Base-by-base conservation (phyloP, 768 basidiomycete genomes). In the Suillus alpinus region DNA sequence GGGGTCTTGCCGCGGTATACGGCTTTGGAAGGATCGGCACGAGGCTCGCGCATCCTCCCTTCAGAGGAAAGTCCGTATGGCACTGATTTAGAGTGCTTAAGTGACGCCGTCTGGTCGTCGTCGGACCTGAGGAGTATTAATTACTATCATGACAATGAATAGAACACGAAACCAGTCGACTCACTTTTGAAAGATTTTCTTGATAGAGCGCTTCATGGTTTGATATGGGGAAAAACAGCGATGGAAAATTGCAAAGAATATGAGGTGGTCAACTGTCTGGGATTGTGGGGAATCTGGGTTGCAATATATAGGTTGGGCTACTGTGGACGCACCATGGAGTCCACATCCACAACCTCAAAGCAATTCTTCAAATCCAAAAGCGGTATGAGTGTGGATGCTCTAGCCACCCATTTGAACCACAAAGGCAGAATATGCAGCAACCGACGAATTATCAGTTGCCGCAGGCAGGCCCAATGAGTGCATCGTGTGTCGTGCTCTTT, bases 71-170 rank as follows among this genome's bases (percentile, higher is more conserved):
- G 16, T 23, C 12, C 32, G 20, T 61, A 44, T 12, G 64, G 64
- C 64, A 65, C 61, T 29, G 64, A 65, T 13, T 50, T 57, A 2
- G 59, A 50, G 46, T 65, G 64, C 52, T 64, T 65, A 40, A 65
- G 59, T 7, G 39, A 41, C 4, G 14, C n/a, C 12, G 16, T 13
- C 20, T 49, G 23, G 7, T 61, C 63, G 3, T 49, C 14, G 0
- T 31, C 14, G 37, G 64, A 50, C 34, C 64, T 64, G 43, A 14
- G 12, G 14, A 10, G 14, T 57, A 18, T 32, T 10, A 10, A 32
- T 43, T 37, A 46, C 34, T 14, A 40, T 56, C 16, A 56, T 8
- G 14, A 20, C 36, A 20, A 44, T 34, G 13, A 57, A 4, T n/a
- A 6, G 16, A 56, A 14, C 9, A 36, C 7, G 26, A 23, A 39